Conservation (phyloP, 176 grass and related monocot genomes). For the Cenchrus fungigraminus region DNA sequence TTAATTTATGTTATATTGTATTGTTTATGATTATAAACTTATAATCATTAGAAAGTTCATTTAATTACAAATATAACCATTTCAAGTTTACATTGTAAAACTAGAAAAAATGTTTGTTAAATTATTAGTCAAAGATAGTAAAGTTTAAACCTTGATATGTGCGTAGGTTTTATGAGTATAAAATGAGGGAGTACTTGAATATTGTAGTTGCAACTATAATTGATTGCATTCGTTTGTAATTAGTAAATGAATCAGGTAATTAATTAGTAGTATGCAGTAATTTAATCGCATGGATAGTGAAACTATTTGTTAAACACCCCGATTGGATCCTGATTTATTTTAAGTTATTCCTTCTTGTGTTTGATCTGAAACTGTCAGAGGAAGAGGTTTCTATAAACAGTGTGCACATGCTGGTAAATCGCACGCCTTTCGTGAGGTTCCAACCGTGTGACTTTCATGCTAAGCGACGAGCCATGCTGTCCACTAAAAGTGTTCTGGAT, state of each 20-base stretch:
- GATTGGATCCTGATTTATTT: background rate
- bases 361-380: background rate
- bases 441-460: background rate
- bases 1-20: too few relatives aligned
- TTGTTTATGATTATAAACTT: too few relatives aligned
- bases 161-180: too few relatives aligned
- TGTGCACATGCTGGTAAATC: constrained; percentile 27
- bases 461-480: constrained; percentile 17
- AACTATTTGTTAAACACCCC: background rate
- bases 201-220: too few relatives aligned
- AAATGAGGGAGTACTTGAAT: too few relatives aligned
- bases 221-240: too few relatives aligned
- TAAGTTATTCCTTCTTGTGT: background rate
- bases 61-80: too few relatives aligned
- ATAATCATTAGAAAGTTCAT: too few relatives aligned
- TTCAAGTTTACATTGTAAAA: too few relatives aligned
- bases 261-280: background rate
- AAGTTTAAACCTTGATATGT: too few relatives aligned
- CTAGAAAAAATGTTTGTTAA: too few relatives aligned
- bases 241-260: background rate
- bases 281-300: background rate
- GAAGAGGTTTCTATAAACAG: background rate
- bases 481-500: constrained; percentile 41
- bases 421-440: constrained; percentile 30
- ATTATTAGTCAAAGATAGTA: too few relatives aligned